These are phyloP conservation scores for Kwoniella dendrophila DNA, from an alignment of 768 basidiomycete genomes.

Conservation along the genomic window DNA sequence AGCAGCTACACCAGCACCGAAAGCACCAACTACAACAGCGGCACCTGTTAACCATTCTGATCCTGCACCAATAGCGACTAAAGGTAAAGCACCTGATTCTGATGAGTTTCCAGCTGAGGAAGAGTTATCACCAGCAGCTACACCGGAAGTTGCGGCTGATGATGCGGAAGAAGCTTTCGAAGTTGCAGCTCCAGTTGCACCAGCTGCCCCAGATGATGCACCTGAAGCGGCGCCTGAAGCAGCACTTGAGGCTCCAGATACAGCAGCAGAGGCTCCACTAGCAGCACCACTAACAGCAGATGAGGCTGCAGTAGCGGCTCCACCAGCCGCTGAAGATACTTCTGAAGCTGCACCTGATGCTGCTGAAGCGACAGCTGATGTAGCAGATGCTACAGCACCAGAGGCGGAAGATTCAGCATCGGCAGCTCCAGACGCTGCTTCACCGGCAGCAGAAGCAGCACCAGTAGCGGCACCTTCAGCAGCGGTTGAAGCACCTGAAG, in stretches of 20 bases:
- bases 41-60: slow-evolving; percentile 14
- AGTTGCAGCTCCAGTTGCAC: not conserved
- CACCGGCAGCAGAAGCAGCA: slow-evolving; percentile 2
- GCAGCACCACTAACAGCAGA: not conserved
- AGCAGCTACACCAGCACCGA: slow-evolving; percentile 23
- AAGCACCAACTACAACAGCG: slow-evolving; percentile 16
- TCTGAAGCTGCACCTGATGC: too few relatives aligned
- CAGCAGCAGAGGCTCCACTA: not conserved
- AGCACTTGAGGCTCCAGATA: not conserved
- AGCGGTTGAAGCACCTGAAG: slow-evolving; percentile 4
- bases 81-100: slow-evolving; percentile 1
- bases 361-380: not conserved
- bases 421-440: not conserved
- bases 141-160: slow-evolving; percentile 7
- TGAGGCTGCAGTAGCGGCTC: not conserved
- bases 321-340: not conserved
- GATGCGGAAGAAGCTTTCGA: slow-evolving; percentile 2
- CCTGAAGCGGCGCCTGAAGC: not conserved
- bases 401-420: not conserved
- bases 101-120: slow-evolving; percentile 6
- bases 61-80: slow-evolving; percentile 1
- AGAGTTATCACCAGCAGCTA: not conserved
- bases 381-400: not conserved
- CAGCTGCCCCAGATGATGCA: not conserved
- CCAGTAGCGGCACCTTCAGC: not conserved